Percentiles rank a stretch among this genome's conserved stretches.
These are phyloP conservation scores for Aegilops tauschii DNA, from an alignment of 176 grass and related monocot species.

Conservation along the genomic window DNA sequence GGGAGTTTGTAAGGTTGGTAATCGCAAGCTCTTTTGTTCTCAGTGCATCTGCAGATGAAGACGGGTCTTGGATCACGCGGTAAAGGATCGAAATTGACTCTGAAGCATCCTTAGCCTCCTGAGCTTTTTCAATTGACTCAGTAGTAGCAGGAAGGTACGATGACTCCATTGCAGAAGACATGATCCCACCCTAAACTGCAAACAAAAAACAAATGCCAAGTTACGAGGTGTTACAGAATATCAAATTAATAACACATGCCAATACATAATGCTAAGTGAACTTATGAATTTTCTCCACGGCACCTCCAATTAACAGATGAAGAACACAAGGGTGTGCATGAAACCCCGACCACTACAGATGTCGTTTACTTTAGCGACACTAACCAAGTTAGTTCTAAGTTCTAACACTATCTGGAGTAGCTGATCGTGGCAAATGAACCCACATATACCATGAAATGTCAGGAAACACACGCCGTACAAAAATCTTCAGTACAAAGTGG, in stretches of 20 bases:
- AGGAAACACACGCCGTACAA: neutral
- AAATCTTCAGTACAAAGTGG: neutral
- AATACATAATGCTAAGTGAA: neutral
- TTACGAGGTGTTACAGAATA: neutral
- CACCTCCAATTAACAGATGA: neutral
- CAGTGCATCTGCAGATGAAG: conserved; percentile 9
- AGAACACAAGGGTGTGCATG: neutral
- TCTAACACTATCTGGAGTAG: neutral
- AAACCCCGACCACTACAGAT: neutral
- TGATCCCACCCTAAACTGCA: neutral
- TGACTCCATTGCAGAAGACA: conserved; percentile 2
- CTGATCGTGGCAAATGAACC: neutral
- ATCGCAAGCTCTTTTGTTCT: neutral
- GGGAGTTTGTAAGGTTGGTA: conserved; percentile 15
- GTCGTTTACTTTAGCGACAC: neutral
- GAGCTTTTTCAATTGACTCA: conserved; percentile 12
- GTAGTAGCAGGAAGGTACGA: conserved; percentile 12
- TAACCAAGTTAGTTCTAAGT: neutral
- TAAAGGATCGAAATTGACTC: conserved; percentile 10
- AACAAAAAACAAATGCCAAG: neutral
- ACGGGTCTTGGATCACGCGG: conserved; percentile 5
- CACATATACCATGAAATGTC: neutral
- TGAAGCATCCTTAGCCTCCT: conserved; percentile 17
- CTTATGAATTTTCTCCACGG: neutral
- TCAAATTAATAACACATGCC: neutral